Conservation (phyloP, 1,139 yeast genomes). For the Diutina pseudorugosa region DNA sequence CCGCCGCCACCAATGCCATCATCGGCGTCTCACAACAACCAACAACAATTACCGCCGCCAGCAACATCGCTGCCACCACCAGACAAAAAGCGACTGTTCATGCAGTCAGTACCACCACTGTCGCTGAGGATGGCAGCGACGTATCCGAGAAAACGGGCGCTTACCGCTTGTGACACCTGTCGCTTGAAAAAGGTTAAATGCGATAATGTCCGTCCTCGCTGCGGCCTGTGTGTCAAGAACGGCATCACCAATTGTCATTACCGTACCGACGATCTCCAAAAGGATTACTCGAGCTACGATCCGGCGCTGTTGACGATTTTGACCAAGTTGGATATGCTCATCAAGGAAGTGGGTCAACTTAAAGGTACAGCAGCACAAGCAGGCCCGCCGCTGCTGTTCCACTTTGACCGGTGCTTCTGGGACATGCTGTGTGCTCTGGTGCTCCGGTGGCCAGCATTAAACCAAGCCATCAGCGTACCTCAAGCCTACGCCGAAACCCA, state of each 20-base stretch:
- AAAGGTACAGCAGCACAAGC: constrained; percentile 2
- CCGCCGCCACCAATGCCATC: neutral
- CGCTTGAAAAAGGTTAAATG: constrained; percentile 37
- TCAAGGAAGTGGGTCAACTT: constrained; percentile 15
- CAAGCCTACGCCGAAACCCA: constrained; percentile 7
- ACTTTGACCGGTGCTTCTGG: constrained; percentile 21
- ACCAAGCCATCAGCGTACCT: constrained; percentile 11
- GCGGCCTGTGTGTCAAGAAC: constrained; percentile 35
- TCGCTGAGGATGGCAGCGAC: constrained; percentile 6
- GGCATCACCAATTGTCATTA: constrained; percentile 22
- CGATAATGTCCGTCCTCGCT: constrained; percentile 37
- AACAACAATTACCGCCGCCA: neutral
- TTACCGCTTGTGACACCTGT: constrained; percentile 38
- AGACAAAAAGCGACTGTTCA: constrained; percentile 1
- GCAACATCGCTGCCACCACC: neutral
- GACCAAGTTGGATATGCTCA: constrained; percentile 19
- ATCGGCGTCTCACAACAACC: neutral
- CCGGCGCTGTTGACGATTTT: constrained; percentile 17
- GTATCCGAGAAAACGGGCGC: constrained; percentile 23
- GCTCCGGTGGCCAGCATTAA: constrained; percentile 23
- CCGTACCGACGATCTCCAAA: constrained; percentile 18
- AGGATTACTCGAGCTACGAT: constrained; percentile 14
- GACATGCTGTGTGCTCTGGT: constrained; percentile 27
- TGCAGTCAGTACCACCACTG: neutral
- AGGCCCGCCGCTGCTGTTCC: constrained; percentile 6